These are phyloP conservation scores for Cucurbitaria berberidis DNA, from an alignment of 2,329 filamentous ascomycete species.

Conservation along the genomic window DNA sequence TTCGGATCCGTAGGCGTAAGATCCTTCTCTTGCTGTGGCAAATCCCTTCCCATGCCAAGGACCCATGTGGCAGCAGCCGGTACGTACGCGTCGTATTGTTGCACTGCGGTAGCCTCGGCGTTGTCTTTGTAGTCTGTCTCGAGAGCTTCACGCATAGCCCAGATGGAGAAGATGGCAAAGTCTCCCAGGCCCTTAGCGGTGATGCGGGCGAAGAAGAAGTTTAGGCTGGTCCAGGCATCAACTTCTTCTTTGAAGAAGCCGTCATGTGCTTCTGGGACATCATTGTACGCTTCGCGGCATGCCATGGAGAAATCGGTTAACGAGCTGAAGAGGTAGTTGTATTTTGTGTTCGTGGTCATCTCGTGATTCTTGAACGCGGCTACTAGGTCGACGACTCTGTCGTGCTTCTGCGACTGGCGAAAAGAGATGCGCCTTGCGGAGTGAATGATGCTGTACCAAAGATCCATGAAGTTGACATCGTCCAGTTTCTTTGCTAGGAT, in stretches of 20 bases:
- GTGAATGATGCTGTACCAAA: conserved; percentile 44
- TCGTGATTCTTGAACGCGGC: conserved; percentile 33
- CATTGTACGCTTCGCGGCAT: conserved; percentile 40
- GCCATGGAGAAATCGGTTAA: conserved; percentile 33
- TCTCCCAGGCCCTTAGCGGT: conserved; percentile 22
- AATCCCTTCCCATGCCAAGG: conserved; percentile 22
- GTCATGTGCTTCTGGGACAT: conserved; percentile 25
- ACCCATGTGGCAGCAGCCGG: conserved; percentile 43
- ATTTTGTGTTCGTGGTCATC: conserved; percentile 22
- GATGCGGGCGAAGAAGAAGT: conserved; percentile 39
- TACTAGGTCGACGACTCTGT: conserved; percentile 30
- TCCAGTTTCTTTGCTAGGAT: conserved; percentile 23
- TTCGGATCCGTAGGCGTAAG: conserved; percentile 35
- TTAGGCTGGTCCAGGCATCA: conserved; percentile 40
- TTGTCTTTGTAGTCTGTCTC: conserved; percentile 29
- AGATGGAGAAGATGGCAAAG: conserved; percentile 36
- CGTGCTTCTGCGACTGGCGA: conserved; percentile 14
- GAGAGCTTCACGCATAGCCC: conserved; percentile 36
- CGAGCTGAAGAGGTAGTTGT: conserved; percentile 25
- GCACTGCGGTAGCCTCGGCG: conserved; percentile 16
- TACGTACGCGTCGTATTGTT: conserved; percentile 35
- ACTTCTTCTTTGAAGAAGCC: conserved; percentile 30
- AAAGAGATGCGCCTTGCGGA: conserved; percentile 33
- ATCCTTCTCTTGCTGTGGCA: conserved; percentile 35
- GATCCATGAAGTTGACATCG: conserved; percentile 27